Evolutionary conservation across 1,284 basidiomycete genomes (phyloP), one percentile per base, ranked within the genome.

Genomic region (Fomes fomentarius): DNA sequence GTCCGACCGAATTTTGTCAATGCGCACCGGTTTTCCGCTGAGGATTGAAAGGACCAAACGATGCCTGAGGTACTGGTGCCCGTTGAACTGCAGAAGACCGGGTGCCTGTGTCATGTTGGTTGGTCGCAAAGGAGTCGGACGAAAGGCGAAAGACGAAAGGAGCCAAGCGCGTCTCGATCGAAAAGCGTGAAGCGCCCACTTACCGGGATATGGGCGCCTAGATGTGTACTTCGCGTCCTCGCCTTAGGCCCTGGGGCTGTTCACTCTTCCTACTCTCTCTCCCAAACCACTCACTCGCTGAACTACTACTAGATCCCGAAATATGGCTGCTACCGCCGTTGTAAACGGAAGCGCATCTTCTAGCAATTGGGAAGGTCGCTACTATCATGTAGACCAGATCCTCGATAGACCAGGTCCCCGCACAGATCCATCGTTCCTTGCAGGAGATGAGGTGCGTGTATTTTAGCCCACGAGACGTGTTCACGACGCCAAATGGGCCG

Each of bases 1-100:
- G 47, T 96, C 88, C 0, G 93, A 79, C 14, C 97, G 86, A 61
- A 99, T 98, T 65, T 84, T 87, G 68, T 96, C 91, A 50, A 99
- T 92, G 54, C 87, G 83, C 10, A 98, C 83, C 17, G 91, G 79
- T 61, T 92, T 91, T 48, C 95, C 94, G 37, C 93, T 94, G 34
- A 99, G 79, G 14, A 98, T 79, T 1, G 93, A 91, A 6, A 99
- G 81, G 0, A 96, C 86, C 3, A 99, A 77, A 14, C 96, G 88
- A 63, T 91, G 87, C 19, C 96, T 83, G 31, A 99, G 79, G 72
- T 93, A 83, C 50, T 88, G 80, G 70, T 98, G 94, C 1, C 93
- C 91, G 49, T 84, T 90, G 74, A 85, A 89, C 31, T 79, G 78
- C 56, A 87, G 64, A 19, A 80, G 67, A 40, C 74, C 61, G 17